Evolutionary conservation across 768 basidiomycete genomes (phyloP).

Genomic region (Tylopilus balloui): DNA sequence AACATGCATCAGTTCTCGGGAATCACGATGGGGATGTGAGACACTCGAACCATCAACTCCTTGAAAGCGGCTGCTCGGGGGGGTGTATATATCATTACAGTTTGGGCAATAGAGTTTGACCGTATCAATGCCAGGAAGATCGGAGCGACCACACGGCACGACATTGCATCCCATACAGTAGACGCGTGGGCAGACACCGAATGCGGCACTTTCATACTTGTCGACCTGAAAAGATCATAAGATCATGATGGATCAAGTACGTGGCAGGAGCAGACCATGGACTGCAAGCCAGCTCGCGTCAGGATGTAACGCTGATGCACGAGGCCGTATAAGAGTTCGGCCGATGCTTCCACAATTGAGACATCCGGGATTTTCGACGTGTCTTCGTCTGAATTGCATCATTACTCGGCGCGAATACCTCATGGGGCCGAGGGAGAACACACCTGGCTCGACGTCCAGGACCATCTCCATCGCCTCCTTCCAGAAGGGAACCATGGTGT

Average conservation of each 20-base stretch:
- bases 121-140: constrained; percentile 93
- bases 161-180: constrained; percentile 87
- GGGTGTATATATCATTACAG: constrained; percentile 95
- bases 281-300: constrained; percentile 87
- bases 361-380: constrained; percentile 96
- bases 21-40: constrained; percentile 6
- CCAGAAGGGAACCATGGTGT: constrained; percentile 97
- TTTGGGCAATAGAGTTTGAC: constrained; percentile 98
- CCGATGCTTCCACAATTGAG: constrained; percentile 95
- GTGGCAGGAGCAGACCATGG: constrained; percentile 63
- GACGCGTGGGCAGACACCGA: constrained; percentile 94
- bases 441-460: constrained; percentile 97
- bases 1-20: constrained; percentile 13
- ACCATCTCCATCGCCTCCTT: constrained; percentile 99
- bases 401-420: constrained; percentile 9
- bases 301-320: constrained; percentile 98
- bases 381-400: constrained; percentile 66
- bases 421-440: constrained; percentile 28
- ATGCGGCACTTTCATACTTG: constrained; percentile 89
- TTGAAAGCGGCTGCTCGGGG: constrained; percentile 92
- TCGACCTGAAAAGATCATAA: constrained; percentile 58
- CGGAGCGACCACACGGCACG: constrained; percentile 92
- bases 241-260: constrained; percentile 15
- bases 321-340: constrained; percentile 94
- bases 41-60: constrained; percentile 78